Percentiles rank a stretch among this genome's conserved stretches.
Evolutionary conservation across 73 alveolate species (phyloP).

Genomic region (Halteria grandinella): DNA sequence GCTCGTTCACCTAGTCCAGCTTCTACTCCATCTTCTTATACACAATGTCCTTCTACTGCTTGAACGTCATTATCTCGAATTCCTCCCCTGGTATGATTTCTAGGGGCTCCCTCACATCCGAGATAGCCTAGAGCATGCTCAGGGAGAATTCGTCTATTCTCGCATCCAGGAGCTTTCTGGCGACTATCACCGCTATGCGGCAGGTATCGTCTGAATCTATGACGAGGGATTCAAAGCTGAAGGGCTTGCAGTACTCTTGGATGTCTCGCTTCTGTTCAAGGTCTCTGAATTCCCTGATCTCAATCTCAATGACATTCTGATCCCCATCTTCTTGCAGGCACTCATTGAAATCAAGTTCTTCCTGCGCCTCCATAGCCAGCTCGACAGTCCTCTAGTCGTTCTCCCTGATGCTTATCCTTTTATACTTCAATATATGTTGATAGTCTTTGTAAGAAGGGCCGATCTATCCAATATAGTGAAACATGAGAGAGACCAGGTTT

Average conservation of each 20-base stretch:
- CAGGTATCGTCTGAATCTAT: conserved; percentile 49
- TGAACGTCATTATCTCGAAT: background rate
- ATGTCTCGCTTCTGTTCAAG: conserved; percentile 27
- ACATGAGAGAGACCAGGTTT: conserved; percentile 35
- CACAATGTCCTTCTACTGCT: background rate
- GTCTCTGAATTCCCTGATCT: conserved; percentile 30
- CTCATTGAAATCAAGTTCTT: conserved; percentile 1
- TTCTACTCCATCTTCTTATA: conserved; percentile 18
- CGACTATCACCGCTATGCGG: conserved; percentile 36
- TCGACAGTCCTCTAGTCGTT: background rate
- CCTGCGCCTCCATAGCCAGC: background rate
- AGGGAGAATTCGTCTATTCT: conserved; percentile 48
- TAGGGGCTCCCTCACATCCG: conserved; percentile 43
- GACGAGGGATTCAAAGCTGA: conserved; percentile 22
- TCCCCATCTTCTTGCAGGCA: background rate
- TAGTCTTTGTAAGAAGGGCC: conserved; percentile 25
- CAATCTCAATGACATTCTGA: conserved; percentile 32
- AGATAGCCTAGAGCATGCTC: conserved; percentile 38
- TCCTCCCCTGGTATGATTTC: background rate
- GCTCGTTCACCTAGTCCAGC: conserved; percentile 29
- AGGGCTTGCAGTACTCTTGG: conserved; percentile 49
- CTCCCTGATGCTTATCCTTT: conserved; percentile 5
- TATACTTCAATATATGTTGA: background rate
- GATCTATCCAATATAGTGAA: conserved; percentile 6
- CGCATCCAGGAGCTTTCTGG: conserved; percentile 32